Percentiles rank a stretch among this genome's conserved stretches.
Evolutionary conservation across 2,329 filamentous ascomycete genomes (phyloP).

Genomic region (Claviceps sp.): DNA sequence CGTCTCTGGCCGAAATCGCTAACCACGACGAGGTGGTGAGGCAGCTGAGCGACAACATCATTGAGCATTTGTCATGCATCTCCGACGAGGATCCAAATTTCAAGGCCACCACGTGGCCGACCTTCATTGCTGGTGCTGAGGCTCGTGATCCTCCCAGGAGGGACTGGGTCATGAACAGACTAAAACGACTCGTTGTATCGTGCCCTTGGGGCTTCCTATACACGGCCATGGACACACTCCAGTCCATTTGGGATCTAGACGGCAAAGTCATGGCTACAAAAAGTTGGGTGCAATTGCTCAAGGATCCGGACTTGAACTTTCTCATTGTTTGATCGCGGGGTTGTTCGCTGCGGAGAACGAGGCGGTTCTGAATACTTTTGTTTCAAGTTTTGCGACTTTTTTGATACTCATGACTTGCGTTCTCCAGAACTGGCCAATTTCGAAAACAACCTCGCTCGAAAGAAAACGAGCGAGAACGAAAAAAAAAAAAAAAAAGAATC

Average conservation of each 20-base stretch:
- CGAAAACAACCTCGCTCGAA: too few species aligned
- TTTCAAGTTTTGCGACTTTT: too few species aligned
- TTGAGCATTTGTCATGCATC: slow-evolving; percentile 33
- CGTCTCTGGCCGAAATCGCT: slow-evolving; percentile 14
- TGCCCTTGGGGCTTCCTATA: slow-evolving; percentile 37
- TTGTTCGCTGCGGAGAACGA: too few species aligned
- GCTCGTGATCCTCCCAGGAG: slow-evolving; percentile 27
- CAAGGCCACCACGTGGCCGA: slow-evolving; percentile 44
- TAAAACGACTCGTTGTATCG: slow-evolving; percentile 25
- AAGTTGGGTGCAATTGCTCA: slow-evolving; percentile 32
- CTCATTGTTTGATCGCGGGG: slow-evolving; percentile 22
- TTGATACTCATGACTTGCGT: too few species aligned
- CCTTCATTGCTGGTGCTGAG: slow-evolving; percentile 42
- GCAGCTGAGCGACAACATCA: slow-evolving; percentile 29
- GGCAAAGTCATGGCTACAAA: slow-evolving; percentile 14
- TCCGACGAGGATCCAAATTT: slow-evolving; percentile 36
- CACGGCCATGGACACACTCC: slow-evolving; percentile 31
- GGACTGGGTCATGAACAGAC: slow-evolving; percentile 34
- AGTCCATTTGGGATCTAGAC: slow-evolving; percentile 29
- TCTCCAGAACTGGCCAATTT: too few species aligned
- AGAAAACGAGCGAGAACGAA: too few species aligned
- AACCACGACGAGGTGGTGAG: slow-evolving; percentile 17
- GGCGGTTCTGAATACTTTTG: too few species aligned
- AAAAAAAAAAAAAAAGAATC: not conserved
- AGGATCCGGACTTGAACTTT: slow-evolving; percentile 27